Conservation (phyloP, 108 stramenopile genomes). For the Schizochytrium sp. region DNA sequence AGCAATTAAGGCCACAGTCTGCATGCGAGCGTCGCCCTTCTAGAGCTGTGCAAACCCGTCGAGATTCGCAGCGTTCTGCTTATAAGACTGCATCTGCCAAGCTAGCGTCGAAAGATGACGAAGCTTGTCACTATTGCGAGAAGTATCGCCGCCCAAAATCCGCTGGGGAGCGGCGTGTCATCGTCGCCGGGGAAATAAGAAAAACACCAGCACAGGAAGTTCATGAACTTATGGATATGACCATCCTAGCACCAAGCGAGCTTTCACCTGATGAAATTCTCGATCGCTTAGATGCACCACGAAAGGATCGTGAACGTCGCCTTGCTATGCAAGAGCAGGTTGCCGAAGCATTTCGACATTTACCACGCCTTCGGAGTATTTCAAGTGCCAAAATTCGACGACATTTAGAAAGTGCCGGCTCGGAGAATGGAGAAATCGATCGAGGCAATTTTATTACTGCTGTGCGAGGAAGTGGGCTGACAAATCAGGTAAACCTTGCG, state of each 20-base stretch:
- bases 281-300: not conserved
- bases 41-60: too few relatives aligned
- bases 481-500: not conserved
- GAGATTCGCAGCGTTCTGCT: too few relatives aligned
- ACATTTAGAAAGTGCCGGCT: not conserved
- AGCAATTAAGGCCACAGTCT: too few relatives aligned
- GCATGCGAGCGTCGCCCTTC: too few relatives aligned
- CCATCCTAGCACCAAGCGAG: not conserved
- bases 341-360: not conserved
- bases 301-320: not conserved
- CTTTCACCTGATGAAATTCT: not conserved
- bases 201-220: not conserved
- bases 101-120: too few relatives aligned
- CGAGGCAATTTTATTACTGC: not conserved
- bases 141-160: not conserved
- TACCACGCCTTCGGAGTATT: not conserved
- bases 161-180: not conserved
- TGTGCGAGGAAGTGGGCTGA: constrained; percentile 1
- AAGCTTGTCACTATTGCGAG: not conserved
- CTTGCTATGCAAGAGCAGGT: not conserved
- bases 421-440: not conserved
- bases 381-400: not conserved
- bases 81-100: too few relatives aligned
- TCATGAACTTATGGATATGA: not conserved
- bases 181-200: not conserved